Evolutionary conservation across 2,329 filamentous ascomycete species (phyloP).

Genomic region (Metarhizium brunneum): DNA sequence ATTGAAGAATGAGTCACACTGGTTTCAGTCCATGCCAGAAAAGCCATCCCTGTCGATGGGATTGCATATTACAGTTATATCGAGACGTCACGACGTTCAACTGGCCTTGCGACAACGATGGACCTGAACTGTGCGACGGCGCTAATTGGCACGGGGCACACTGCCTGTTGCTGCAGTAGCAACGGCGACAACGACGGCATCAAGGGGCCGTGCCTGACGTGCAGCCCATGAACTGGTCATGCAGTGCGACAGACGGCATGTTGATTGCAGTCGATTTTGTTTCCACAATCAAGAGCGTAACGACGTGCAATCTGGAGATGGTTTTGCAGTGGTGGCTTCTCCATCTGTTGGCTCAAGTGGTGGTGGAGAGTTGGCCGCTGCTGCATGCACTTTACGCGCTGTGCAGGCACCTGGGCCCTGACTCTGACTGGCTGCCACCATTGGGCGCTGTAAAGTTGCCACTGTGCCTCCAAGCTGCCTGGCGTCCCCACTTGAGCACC

Average conservation of each 20-base stretch:
- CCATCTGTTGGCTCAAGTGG: background rate
- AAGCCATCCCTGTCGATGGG: constrained; percentile 8
- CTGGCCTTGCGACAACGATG: background rate
- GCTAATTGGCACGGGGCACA: background rate
- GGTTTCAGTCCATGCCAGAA: constrained; percentile 10
- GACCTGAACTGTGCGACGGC: background rate
- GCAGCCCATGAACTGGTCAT: too few relatives aligned
- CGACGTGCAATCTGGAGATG: too few relatives aligned
- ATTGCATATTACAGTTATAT: background rate
- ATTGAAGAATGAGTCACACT: constrained; percentile 13
- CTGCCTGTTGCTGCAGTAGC: constrained; percentile 1
- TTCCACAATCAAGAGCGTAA: too few relatives aligned
- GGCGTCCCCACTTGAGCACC: too few relatives aligned
- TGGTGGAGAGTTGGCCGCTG: background rate
- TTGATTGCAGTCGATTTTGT: too few relatives aligned
- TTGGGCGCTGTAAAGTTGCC: too few relatives aligned
- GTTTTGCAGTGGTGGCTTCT: too few relatives aligned
- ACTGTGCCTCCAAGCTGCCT: too few relatives aligned
- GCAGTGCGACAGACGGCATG: too few relatives aligned
- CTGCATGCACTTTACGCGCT: constrained; percentile 11
- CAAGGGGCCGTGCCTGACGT: too few relatives aligned
- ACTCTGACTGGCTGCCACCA: background rate
- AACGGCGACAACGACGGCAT: too few relatives aligned
- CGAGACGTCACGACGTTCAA: background rate
- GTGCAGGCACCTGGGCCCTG: background rate